These are phyloP conservation scores for Ramaria sp. DNA, from an alignment of 768 basidiomycete genomes.

Conservation along the genomic window DNA sequence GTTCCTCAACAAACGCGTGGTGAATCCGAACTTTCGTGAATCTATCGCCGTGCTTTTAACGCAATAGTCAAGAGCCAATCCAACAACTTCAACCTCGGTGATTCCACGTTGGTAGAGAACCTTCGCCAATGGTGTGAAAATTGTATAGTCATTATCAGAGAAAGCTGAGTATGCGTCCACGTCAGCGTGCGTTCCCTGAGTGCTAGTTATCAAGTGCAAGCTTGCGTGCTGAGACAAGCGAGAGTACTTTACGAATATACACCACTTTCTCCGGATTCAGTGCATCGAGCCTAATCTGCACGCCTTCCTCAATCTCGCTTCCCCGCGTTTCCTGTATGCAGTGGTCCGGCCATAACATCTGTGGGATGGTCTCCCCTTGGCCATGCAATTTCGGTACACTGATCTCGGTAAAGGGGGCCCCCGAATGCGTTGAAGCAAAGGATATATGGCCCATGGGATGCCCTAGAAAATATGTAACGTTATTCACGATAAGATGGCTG, in stretches of 20 bases:
- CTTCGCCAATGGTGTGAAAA: constrained; percentile 35
- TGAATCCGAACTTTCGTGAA: constrained; percentile 36
- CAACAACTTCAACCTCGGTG: constrained; percentile 50
- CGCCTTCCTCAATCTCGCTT: constrained; percentile 44
- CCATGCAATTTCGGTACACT: constrained; percentile 17
- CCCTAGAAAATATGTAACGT: constrained; percentile 11
- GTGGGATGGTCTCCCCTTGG: constrained; percentile 23
- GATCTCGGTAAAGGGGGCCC: constrained; percentile 29
- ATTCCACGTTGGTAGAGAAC: constrained; percentile 32
- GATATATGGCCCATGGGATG: constrained; percentile 51
- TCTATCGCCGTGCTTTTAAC: constrained; percentile 52
- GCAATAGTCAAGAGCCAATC: constrained; percentile 73
- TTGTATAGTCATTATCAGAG: constrained; percentile 40
- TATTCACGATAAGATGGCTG: not conserved
- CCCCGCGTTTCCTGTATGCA: constrained; percentile 55
- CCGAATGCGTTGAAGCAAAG: constrained; percentile 46
- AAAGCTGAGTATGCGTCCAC: constrained; percentile 83
- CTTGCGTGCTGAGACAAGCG: constrained; percentile 2
- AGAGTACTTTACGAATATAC: constrained; percentile 10
- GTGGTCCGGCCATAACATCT: constrained; percentile 75
- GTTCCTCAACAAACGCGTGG: constrained; percentile 5
- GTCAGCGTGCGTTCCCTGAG: constrained; percentile 38
- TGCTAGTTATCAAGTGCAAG: not conserved
- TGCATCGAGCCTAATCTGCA: constrained; percentile 28
- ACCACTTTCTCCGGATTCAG: constrained; percentile 25